Percentiles rank a stretch among this genome's conserved stretches.
phyloP scores from a whole-genome alignment of 257 asterid species.

The Scutellaria minor region DNA sequence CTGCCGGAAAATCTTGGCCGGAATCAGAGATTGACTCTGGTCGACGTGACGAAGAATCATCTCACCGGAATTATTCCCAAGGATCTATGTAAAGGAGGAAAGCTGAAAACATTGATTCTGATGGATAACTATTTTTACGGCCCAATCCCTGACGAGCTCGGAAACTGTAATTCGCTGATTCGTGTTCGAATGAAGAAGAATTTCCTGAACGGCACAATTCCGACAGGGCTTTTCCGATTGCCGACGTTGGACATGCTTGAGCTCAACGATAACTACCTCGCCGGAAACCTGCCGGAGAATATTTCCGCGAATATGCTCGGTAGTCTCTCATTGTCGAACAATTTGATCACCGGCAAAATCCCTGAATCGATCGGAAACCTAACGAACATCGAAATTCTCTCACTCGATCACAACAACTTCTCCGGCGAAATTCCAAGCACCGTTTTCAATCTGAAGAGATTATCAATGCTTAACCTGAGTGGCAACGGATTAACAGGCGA shows the following conservation, averaged over 20 bases:
- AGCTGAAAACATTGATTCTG: conserved; percentile 44
- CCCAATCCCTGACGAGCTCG: conserved; percentile 64
- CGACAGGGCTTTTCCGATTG: conserved; percentile 57
- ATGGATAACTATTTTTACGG: conserved; percentile 65
- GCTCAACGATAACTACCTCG: conserved; percentile 52
- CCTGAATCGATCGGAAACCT: conserved; percentile 55
- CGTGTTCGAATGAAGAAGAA: conserved; percentile 57
- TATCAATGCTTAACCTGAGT: conserved; percentile 50
- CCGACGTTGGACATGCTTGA: conserved; percentile 63
- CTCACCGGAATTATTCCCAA: conserved; percentile 69
- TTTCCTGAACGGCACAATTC: conserved; percentile 61
- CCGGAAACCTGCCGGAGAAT: conserved; percentile 58
- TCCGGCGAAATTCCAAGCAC: conserved; percentile 62
- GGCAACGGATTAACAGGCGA: conserved; percentile 57
- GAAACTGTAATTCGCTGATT: conserved; percentile 53
- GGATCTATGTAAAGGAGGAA: conserved; percentile 64
- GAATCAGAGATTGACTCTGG: conserved; percentile 44
- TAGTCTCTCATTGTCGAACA: conserved; percentile 56
- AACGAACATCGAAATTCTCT: conserved; percentile 45
- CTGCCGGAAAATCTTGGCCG: conserved; percentile 72
- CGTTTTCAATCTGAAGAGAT: conserved; percentile 44
- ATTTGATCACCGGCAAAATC: conserved; percentile 56
- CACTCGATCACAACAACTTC: conserved; percentile 53
- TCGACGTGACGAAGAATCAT: conserved; percentile 66
- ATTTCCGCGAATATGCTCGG: conserved; percentile 44